Conservation (phyloP, 768 basidiomycete species). For the Psilocybe subaeruginosa region DNA sequence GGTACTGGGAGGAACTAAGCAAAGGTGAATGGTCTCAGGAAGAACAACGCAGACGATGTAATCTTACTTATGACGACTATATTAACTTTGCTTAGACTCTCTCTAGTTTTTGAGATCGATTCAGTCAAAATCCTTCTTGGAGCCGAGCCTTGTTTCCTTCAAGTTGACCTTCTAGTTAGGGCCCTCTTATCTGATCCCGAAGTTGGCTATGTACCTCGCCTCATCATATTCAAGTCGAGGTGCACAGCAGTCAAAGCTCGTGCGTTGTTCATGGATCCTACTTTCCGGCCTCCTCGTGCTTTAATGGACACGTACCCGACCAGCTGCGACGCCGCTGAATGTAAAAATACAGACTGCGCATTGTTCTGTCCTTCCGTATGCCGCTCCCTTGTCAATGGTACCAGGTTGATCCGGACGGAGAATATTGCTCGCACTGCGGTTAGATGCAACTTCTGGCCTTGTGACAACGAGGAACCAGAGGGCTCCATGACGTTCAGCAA, state of each 20-base stretch:
- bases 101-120: slow-evolving; percentile 14
- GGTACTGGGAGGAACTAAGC: slow-evolving; percentile 29
- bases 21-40: slow-evolving; percentile 19
- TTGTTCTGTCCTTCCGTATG: slow-evolving; percentile 18
- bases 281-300: slow-evolving; percentile 12
- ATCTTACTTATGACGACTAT: not conserved
- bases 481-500: not conserved
- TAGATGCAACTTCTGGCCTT: slow-evolving; percentile 24
- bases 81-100: not conserved
- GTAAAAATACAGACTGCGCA: slow-evolving; percentile 16
- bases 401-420: slow-evolving; percentile 14
- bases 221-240: slow-evolving; percentile 17
- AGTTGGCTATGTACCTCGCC: slow-evolving; percentile 22
- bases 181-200: slow-evolving; percentile 22
- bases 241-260: slow-evolving; percentile 1
- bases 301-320: slow-evolving; percentile 18
- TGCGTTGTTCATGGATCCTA: slow-evolving; percentile 20
- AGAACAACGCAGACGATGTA: slow-evolving; percentile 20
- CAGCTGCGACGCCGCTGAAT: slow-evolving; percentile 12
- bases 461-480: slow-evolving; percentile 4
- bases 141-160: slow-evolving; percentile 19
- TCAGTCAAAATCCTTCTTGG: not conserved
- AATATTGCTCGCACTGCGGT: slow-evolving; percentile 6
- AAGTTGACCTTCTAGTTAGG: slow-evolving; percentile 23
- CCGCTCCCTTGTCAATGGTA: slow-evolving; percentile 14